A percentile compares a stretch with the other conserved stretches of the same genome.
Conservation (phyloP, 2,329 filamentous ascomycete species). For the Cadophora sp. region DNA sequence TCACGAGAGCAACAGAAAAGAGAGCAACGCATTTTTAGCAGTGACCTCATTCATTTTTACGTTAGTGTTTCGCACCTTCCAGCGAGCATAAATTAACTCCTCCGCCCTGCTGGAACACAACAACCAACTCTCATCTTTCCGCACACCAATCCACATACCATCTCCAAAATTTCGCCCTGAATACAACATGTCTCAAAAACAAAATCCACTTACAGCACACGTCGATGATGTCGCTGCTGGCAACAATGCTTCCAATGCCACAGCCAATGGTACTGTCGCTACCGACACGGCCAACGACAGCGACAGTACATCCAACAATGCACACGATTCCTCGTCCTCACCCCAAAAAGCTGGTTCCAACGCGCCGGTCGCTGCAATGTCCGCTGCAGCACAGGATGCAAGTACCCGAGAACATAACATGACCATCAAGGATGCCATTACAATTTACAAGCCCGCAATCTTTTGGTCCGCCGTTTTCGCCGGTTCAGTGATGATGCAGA, state of each 20-base stretch:
- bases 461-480: conserved; percentile 47
- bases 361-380: neutral
- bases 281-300: neutral
- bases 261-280: neutral
- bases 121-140: too few species aligned
- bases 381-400: neutral
- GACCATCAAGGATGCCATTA: conserved; percentile 28
- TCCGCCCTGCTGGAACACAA: too few species aligned
- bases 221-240: neutral
- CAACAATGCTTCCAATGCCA: neutral
- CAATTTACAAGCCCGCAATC: conserved; percentile 34
- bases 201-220: neutral
- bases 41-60: neutral
- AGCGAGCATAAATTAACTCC: neutral
- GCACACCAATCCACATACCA: neutral
- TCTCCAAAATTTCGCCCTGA: neutral
- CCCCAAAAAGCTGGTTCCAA: neutral
- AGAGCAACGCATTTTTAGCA: neutral
- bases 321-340: neutral
- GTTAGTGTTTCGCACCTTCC: neutral
- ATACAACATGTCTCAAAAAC: neutral
- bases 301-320: neutral
- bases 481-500: conserved; percentile 49
- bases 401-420: conserved; percentile 31
- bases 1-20: neutral